Evolutionary conservation across 352 stramenopile species (phyloP).

Genomic region (Nothophytophthora sp.): DNA sequence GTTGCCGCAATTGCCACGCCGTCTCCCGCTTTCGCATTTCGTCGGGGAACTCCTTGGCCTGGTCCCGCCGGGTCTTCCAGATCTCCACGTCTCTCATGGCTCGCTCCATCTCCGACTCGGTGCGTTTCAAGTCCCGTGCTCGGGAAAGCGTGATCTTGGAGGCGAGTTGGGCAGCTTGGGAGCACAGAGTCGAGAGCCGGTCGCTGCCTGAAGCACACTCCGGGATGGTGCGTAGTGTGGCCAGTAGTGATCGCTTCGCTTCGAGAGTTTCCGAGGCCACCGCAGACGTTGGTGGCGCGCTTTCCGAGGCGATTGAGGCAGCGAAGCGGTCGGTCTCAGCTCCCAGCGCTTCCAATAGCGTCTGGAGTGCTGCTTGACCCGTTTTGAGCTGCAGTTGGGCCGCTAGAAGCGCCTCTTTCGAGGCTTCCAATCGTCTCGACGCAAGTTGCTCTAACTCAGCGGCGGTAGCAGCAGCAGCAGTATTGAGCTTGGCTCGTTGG

Average conservation of each 20-base stretch:
- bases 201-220: slow-evolving; percentile 55
- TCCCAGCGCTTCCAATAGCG: slow-evolving; percentile 44
- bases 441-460: slow-evolving; percentile 9
- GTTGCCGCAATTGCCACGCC: slow-evolving; percentile 43
- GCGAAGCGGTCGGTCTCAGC: slow-evolving; percentile 49
- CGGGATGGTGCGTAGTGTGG: slow-evolving; percentile 29
- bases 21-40: slow-evolving; percentile 57
- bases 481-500: slow-evolving; percentile 25
- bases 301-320: slow-evolving; percentile 20
- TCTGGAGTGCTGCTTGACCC: slow-evolving; percentile 47
- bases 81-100: slow-evolving; percentile 63
- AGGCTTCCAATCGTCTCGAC: slow-evolving; percentile 31
- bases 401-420: slow-evolving; percentile 43
- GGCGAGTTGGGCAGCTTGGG: slow-evolving; percentile 42
- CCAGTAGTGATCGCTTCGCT: slow-evolving; percentile 19
- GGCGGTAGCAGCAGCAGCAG: background rate
- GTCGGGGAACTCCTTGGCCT: slow-evolving; percentile 52
- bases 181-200: slow-evolving; percentile 42
- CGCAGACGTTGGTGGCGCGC: slow-evolving; percentile 7
- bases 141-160: slow-evolving; percentile 50
- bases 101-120: slow-evolving; percentile 56
- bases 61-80: slow-evolving; percentile 60
- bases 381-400: slow-evolving; percentile 46
- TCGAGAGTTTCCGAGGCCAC: slow-evolving; percentile 18
- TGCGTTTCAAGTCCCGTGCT: slow-evolving; percentile 47